Evolutionary conservation across 2,329 filamentous ascomycete genomes (phyloP), one percentile per base, ranked within the genome.

Genomic region (Trichoderma sp.): DNA sequence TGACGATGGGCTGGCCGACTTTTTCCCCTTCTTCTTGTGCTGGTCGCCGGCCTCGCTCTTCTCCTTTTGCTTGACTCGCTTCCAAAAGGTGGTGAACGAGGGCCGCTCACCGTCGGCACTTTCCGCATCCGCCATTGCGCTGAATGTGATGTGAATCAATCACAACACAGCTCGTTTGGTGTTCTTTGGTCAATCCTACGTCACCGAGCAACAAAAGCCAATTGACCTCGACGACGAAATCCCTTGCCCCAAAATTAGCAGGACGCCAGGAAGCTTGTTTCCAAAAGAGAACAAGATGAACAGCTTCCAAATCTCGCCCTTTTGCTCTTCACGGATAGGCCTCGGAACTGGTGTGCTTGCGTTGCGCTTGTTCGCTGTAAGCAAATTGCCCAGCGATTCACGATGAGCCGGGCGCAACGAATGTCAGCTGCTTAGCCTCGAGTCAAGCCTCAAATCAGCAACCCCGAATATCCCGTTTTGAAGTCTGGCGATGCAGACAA

Each of bases 1-100:
- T 8, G 36, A 59, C 15, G 34, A 34, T 26, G 55, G 57, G 23
- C 55, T 61, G 53, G 62, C 23, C 32, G 55, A 20, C 67, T 39
- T 55, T 23, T 64, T 64, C 30, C 59, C 68, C 23, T 64, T 64
- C 58, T 64, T 64, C 50, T 64, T 64, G 43, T 64, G 47, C 9
- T 26, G 20, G 20, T 43, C 43, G 32, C 53, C 68, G 28, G 15
- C 39, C 6, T 36, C 28, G 36, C 26, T 4, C 47, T 50, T 71
- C 12, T 66, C 68, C 47, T 78, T 78, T 63, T 84, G 79, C 75
- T 84, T 85, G 20, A 80, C 81, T 58, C 80, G 81, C 74, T 82
- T 85, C 84, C 84, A 84, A 72, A 84, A 87, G 11, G 79, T 76
- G n/a, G 80, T 78, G 75, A 87, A 87, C n/a, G 84, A 85, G 3